Evolutionary conservation across 495 filamentous ascomycete species (phyloP), one percentile per base, ranked within the genome.

Genomic region (Lepraria neglecta): DNA sequence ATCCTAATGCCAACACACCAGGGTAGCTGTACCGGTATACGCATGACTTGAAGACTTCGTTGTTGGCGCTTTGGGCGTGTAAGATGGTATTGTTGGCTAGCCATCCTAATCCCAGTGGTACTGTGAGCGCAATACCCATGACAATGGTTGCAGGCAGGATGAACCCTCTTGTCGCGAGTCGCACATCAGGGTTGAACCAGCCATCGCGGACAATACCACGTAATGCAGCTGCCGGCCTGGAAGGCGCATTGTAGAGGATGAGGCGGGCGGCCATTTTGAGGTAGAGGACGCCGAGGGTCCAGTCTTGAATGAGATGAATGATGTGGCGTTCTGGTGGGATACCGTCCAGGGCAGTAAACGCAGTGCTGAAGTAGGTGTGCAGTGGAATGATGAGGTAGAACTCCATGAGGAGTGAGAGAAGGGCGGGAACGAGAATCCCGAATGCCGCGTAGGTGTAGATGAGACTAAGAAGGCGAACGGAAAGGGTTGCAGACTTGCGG

Each of bases 241-340:
- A 88, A 15, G 78, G 76, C 60, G 72, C 76, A 51, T 85, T 76
- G 67, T 82, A 80, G 52, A 89, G 78, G 50, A 91, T 78, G 61
- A 90, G 69, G 43, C 89, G 87, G 43, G 82, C 79, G n/a, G 82
- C 83, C 73, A 97, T 84, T 61, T 95, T 92, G 55, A 95, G 81
- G 72, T 97, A 97, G 35, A 98, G 80, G 21, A 97, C 83, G 10
- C 95, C 95, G 3, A 97, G 75, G 1, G 91, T 95, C 91, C 95
- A 98, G 66, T 89, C 84, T 71, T 97, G 92, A 59, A 97, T 83
- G 56, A 97, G 80, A 65, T 95, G 88, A 44, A 97, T 83, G 42
- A 89, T 87, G 68, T 96, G 91, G 1, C 58, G 52, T 15, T 62
- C 50, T n/a, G 40, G 43, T 27, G 33, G 33, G 3, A 58, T 47